Percentiles rank a stretch among this genome's conserved stretches.
phyloP scores from a whole-genome alignment of 345 rosid genomes.

The Aquilaria sinensis region DNA sequence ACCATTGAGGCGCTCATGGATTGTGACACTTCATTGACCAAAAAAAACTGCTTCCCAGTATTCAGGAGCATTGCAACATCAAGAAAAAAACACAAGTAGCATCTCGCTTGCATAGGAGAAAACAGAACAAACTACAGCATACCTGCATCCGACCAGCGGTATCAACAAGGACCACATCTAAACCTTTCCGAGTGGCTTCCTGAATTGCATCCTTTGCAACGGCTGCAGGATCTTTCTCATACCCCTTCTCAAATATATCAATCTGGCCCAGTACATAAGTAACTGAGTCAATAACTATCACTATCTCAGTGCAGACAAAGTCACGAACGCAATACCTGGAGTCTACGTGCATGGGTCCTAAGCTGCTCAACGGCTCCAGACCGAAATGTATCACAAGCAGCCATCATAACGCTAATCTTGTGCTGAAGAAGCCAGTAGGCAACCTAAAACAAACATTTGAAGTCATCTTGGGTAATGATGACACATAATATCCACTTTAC shows the following conservation, averaged over 20 bases:
- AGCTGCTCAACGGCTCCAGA: constrained; percentile 99
- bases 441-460: constrained; percentile 35
- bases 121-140: neutral
- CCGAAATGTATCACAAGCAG: constrained; percentile 98
- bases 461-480: constrained; percentile 4
- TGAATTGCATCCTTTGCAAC: constrained; percentile 99
- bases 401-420: constrained; percentile 91
- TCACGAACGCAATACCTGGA: constrained; percentile 50
- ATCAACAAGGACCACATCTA: constrained; percentile 97
- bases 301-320: neutral
- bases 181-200: constrained; percentile 76
- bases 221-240: constrained; percentile 94
- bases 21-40: too few relatives aligned
- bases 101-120: too few relatives aligned
- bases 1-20: too few relatives aligned
- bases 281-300: neutral
- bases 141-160: constrained; percentile 99
- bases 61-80: neutral
- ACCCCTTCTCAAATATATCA: constrained; percentile 97
- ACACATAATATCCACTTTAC: constrained; percentile 1
- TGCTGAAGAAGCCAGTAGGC: constrained; percentile 99
- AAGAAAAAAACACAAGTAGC: neutral
- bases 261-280: constrained; percentile 35
- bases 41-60: too few relatives aligned
- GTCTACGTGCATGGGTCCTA: constrained; percentile 93